Conservation (phyloP, 805 yeast species). For the Ogataea thermomethanolica region DNA sequence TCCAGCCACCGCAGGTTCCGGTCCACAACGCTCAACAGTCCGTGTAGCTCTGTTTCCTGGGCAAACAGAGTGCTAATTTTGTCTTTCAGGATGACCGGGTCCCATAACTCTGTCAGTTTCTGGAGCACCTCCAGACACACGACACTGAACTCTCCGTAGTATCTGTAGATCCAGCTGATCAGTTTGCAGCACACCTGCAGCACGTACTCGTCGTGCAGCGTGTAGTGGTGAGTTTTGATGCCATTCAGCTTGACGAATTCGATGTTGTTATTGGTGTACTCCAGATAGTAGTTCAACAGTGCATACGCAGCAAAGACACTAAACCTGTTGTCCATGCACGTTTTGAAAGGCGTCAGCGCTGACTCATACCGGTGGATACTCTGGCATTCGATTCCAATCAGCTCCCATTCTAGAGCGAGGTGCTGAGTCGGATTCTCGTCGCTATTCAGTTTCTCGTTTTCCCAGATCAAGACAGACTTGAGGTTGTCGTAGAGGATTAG, state of each 20-base stretch:
- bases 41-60: constrained; percentile 15
- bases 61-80: constrained; percentile 38
- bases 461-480: constrained; percentile 68
- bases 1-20: constrained; percentile 30
- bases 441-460: constrained; percentile 27
- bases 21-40: constrained; percentile 26
- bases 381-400: constrained; percentile 55
- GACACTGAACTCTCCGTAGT: constrained; percentile 54
- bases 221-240: constrained; percentile 17
- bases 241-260: constrained; percentile 27
- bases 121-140: constrained; percentile 41
- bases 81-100: constrained; percentile 39
- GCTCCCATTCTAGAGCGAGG: constrained; percentile 72
- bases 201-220: constrained; percentile 34
- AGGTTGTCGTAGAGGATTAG: constrained; percentile 68
- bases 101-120: constrained; percentile 36
- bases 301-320: constrained; percentile 55
- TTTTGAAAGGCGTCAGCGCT: constrained; percentile 50
- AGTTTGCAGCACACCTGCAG: constrained; percentile 44
- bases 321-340: constrained; percentile 54
- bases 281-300: constrained; percentile 44
- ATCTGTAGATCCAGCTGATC: constrained; percentile 61
- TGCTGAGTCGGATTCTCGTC: constrained; percentile 36
- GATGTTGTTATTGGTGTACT: constrained; percentile 19
- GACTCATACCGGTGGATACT: constrained; percentile 47